Evolutionary conservation across 2,329 filamentous ascomycete species (phyloP).

Genomic region (Fusarium nematophilum): DNA sequence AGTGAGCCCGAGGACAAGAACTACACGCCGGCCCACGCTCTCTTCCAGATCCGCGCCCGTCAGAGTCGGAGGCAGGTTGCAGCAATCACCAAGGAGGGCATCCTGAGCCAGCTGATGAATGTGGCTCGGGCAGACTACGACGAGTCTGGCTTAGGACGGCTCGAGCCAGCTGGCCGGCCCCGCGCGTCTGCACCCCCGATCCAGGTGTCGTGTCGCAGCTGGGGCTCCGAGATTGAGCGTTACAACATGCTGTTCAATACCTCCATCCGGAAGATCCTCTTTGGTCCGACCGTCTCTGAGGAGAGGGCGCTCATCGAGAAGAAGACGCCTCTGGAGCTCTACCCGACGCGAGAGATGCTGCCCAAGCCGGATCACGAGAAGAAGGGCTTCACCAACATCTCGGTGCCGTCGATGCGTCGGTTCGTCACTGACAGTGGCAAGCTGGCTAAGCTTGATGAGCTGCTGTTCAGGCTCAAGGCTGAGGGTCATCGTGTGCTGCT

Average conservation of each 20-base stretch:
- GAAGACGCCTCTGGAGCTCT: conserved; percentile 73
- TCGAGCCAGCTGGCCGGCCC: conserved; percentile 86
- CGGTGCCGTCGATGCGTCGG: conserved; percentile 94
- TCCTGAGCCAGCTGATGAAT: conserved; percentile 81
- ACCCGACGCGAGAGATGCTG: conserved; percentile 74
- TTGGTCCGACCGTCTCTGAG: conserved; percentile 70
- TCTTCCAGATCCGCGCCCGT: conserved; percentile 83
- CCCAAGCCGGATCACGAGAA: conserved; percentile 84
- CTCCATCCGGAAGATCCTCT: conserved; percentile 79
- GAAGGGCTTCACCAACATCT: conserved; percentile 88
- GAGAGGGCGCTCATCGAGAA: conserved; percentile 81
- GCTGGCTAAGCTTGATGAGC: conserved; percentile 87
- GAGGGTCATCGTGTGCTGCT: conserved; percentile 92
- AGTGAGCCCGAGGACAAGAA: conserved; percentile 70
- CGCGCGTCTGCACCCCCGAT: conserved; percentile 87
- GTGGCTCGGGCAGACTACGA: conserved; percentile 75
- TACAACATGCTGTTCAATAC: conserved; percentile 83
- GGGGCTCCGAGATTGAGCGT: conserved; percentile 72
- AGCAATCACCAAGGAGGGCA: conserved; percentile 77
- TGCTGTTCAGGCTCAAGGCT: conserved; percentile 90
- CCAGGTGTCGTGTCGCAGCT: conserved; percentile 79
- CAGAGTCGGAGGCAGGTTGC: conserved; percentile 74
- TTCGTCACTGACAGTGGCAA: conserved; percentile 99
- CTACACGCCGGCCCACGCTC: conserved; percentile 78
- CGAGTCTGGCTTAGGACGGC: conserved; percentile 76